phyloP scores from a whole-genome alignment of 495 filamentous ascomycete genomes.

The Hyphodiscus hymeniophilus region DNA sequence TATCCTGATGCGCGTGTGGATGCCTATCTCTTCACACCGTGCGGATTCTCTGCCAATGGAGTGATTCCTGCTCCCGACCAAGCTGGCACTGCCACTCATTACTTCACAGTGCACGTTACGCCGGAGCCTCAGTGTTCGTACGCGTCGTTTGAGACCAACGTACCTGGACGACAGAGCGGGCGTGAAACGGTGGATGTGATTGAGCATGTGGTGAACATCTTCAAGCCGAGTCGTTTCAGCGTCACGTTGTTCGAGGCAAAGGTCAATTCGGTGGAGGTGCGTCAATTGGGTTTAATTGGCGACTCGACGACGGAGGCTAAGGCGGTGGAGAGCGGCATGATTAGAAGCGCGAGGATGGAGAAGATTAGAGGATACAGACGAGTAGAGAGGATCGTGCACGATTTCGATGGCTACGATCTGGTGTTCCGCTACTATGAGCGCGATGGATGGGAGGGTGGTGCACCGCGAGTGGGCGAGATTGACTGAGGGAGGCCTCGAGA shows the following conservation, averaged over 20 bases:
- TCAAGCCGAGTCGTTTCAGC: conserved; percentile 92
- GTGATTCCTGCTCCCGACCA: conserved; percentile 76
- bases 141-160: conserved; percentile 98
- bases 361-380: conserved; percentile 78
- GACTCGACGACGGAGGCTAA: conserved; percentile 26
- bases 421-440: conserved; percentile 96
- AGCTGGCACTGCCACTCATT: conserved; percentile 60
- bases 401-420: conserved; percentile 94
- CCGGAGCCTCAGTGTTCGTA: conserved; percentile 98
- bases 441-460: conserved; percentile 59
- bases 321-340: conserved; percentile 37
- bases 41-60: conserved; percentile 96
- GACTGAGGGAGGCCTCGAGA: conserved; percentile 3
- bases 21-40: conserved; percentile 93
- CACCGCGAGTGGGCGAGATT: conserved; percentile 22
- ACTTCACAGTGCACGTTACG: conserved; percentile 98
- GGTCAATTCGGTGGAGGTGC: conserved; percentile 34
- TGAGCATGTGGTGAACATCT: conserved; percentile 89
- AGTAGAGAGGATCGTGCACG: conserved; percentile 92
- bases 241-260: conserved; percentile 96
- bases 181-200: conserved; percentile 85
- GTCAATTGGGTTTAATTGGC: conserved; percentile 23
- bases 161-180: conserved; percentile 81
- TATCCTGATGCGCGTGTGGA: conserved; percentile 95
- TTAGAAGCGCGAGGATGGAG: conserved; percentile 65